Conservation (phyloP, 768 basidiomycete species). For the Suillus placidus region DNA sequence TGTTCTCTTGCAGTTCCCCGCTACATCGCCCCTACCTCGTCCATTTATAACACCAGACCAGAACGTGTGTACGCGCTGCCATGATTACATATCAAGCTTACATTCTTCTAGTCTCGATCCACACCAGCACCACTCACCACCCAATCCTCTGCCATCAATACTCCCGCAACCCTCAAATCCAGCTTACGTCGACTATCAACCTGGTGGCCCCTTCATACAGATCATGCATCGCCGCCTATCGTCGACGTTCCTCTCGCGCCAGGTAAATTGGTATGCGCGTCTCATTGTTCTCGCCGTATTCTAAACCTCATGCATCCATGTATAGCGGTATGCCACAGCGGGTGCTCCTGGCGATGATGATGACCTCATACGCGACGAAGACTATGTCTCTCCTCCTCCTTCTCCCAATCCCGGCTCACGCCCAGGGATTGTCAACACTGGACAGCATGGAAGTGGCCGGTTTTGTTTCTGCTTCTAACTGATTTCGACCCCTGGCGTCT, state of each 20-base stretch:
- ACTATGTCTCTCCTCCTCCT: too few relatives aligned
- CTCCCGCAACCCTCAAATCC: not conserved
- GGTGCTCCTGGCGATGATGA: too few relatives aligned
- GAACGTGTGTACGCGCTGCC: not conserved
- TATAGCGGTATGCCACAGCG: too few relatives aligned
- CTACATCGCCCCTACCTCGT: not conserved
- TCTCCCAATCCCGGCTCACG: not conserved
- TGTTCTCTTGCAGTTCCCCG: not conserved
- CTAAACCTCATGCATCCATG: too few relatives aligned
- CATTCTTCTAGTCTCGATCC: not conserved
- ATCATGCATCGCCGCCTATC: not conserved
- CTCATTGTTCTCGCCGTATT: not conserved
- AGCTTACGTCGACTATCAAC: not conserved
- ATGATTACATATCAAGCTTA: not conserved
- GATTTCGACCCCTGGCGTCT: not conserved
- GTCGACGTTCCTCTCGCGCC: not conserved
- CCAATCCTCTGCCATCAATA: not conserved
- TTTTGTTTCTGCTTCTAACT: not conserved
- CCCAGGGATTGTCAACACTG: not conserved
- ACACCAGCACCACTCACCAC: not conserved
- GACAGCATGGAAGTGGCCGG: not conserved
- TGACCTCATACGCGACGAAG: too few relatives aligned
- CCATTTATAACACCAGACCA: not conserved
- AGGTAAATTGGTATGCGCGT: not conserved
- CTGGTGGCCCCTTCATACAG: too few relatives aligned